Conservation (phyloP, 768 basidiomycete species). For the Phlebiopsis gigantea region DNA sequence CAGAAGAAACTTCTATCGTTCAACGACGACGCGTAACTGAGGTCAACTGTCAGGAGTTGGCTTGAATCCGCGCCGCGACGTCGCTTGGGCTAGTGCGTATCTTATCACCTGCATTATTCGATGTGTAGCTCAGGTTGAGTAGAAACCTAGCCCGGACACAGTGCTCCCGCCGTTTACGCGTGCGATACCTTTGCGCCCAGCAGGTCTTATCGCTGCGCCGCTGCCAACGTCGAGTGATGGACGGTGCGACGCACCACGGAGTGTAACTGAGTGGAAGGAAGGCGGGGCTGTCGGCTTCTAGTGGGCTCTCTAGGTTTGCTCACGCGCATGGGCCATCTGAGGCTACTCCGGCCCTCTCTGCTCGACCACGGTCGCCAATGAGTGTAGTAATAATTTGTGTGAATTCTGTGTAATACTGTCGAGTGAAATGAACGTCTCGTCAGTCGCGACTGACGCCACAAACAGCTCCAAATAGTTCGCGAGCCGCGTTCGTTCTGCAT, state of each 20-base stretch:
- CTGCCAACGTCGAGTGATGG: not conserved
- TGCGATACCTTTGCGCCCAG: not conserved
- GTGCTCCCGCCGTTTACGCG: not conserved
- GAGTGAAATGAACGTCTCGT: not conserved
- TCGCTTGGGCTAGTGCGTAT: not conserved
- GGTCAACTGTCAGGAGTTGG: not conserved
- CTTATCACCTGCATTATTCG: not conserved
- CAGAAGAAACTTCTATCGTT: conserved; percentile 49
- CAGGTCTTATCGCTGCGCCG: not conserved
- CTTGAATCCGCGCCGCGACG: not conserved
- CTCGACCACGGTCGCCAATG: not conserved
- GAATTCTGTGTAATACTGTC: not conserved
- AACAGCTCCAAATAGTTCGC: not conserved
- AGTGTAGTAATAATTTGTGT: not conserved
- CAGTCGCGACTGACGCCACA: not conserved
- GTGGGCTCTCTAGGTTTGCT: not conserved
- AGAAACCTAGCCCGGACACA: not conserved
- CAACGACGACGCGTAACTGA: conserved; percentile 45
- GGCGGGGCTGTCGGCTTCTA: not conserved
- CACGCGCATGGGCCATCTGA: not conserved
- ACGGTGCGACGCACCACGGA: not conserved
- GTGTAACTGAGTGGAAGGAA: not conserved
- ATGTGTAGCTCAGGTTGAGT: not conserved
- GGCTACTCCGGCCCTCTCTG: not conserved
- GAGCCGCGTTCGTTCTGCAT: not conserved